Percentiles rank a stretch among this genome's conserved stretches.
These are phyloP conservation scores for Solanum sejunctum DNA, from an alignment of 257 asterid genomes.

Conservation along the genomic window DNA sequence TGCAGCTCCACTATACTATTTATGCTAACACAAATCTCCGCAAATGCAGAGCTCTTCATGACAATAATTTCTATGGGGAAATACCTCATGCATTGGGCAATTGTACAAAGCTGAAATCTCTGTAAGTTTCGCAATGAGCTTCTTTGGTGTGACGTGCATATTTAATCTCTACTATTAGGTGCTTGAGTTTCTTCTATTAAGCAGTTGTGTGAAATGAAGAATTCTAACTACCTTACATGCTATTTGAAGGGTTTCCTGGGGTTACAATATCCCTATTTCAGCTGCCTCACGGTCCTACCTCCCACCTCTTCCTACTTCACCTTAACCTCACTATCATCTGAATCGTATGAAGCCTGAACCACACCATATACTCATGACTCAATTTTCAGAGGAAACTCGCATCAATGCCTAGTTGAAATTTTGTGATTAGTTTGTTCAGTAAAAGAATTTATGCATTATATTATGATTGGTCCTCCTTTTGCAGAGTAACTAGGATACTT, in stretches of 20 bases:
- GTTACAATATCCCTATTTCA: neutral
- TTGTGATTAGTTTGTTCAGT: neutral
- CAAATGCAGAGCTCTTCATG: slow-evolving; percentile 68
- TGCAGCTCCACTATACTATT: slow-evolving; percentile 5
- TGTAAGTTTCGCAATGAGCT: slow-evolving; percentile 41
- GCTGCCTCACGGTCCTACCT: neutral
- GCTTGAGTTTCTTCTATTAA: neutral
- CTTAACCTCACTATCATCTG: neutral
- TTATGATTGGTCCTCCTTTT: neutral
- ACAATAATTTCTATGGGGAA: slow-evolving; percentile 74
- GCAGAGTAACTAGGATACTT: neutral
- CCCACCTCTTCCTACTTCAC: neutral
- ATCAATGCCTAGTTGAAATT: neutral
- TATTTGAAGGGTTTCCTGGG: neutral
- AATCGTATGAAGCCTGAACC: neutral
- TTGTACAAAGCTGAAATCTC: slow-evolving; percentile 66
- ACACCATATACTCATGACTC: neutral
- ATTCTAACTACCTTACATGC: neutral
- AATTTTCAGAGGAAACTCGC: neutral
- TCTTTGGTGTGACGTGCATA: neutral
- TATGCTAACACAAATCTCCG: slow-evolving; percentile 14
- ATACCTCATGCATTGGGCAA: slow-evolving; percentile 88
- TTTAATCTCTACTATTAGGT: neutral
- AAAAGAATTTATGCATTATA: neutral
- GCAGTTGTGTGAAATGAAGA: neutral